Percentiles rank a stretch among this genome's conserved stretches.
Conservation (phyloP, 257 asterid genomes). For the Craterostigma plantagineum region DNA sequence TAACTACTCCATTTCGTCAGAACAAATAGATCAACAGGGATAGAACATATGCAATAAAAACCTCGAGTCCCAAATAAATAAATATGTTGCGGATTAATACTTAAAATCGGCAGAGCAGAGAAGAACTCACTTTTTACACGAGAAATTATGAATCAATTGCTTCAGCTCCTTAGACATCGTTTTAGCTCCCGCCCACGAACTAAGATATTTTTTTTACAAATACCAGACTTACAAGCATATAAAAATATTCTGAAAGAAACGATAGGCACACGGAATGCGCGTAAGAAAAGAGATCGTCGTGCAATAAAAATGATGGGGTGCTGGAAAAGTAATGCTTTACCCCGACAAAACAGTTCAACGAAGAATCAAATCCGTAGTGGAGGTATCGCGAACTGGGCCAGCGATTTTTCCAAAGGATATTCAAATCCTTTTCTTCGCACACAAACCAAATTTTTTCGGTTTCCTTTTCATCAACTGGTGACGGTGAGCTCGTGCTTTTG, state of each 20-base stretch:
- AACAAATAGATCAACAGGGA: constrained; percentile 5
- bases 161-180: constrained; percentile 20
- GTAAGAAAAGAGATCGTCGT: constrained; percentile 1
- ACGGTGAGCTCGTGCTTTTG: no score
- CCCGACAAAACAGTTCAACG: constrained; percentile 16
- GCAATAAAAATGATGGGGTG: background rate
- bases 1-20: no score
- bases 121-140: constrained; percentile 17
- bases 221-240: background rate
- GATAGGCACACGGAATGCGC: background rate
- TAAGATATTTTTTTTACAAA: constrained; percentile 12
- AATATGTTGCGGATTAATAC: no score
- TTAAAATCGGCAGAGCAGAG: background rate
- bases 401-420: constrained; percentile 12
- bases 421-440: constrained; percentile 13
- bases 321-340: constrained; percentile 20
- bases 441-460: no score
- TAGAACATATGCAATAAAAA: background rate
- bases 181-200: constrained; percentile 11
- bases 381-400: no score
- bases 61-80: background rate
- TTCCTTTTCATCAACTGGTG: no score
- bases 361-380: constrained; percentile 3
- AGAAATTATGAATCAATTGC: constrained; percentile 17
- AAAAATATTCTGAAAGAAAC: constrained; percentile 5